Evolutionary conservation across 1,284 basidiomycete genomes (phyloP).

Genomic region (Moesziomyces globuligerus): DNA sequence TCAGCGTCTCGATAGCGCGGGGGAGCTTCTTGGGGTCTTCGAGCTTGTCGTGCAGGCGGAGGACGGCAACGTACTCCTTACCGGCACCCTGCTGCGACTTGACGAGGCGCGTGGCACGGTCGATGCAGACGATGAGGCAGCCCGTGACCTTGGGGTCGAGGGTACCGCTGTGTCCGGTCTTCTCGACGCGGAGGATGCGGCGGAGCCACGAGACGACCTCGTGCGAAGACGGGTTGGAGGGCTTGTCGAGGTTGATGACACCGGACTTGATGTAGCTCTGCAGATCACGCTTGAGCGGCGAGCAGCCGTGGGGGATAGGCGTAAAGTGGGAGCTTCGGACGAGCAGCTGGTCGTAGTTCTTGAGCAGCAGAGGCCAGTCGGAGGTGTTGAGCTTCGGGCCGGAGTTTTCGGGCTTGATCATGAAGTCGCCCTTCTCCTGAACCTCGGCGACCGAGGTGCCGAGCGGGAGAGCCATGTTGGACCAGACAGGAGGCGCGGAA

Average conservation of each 20-base stretch:
- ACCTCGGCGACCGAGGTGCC: conserved; percentile 47
- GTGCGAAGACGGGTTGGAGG: conserved; percentile 99
- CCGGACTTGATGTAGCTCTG: conserved; percentile 93
- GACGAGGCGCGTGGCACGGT: conserved; percentile 98
- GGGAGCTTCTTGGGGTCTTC: conserved; percentile 85
- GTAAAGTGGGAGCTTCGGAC: conserved; percentile 97
- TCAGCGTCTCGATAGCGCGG: conserved; percentile 93
- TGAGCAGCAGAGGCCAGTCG: conserved; percentile 95
- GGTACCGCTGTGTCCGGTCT: conserved; percentile 97
- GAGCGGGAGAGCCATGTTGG: conserved; percentile 47
- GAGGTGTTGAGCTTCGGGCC: conserved; percentile 78
- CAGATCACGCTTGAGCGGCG: conserved; percentile 92
- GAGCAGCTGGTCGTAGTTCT: conserved; percentile 85
- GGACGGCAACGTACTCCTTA: conserved; percentile 98
- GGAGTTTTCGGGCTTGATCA: conserved; percentile 69
- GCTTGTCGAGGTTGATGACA: conserved; percentile 99
- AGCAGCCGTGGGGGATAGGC: conserved; percentile 90
- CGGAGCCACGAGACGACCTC: conserved; percentile 99
- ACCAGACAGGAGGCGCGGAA: neutral
- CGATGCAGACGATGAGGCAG: conserved; percentile 98
- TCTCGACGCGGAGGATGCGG: conserved; percentile 93
- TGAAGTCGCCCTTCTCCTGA: conserved; percentile 65
- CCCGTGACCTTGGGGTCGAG: conserved; percentile 99
- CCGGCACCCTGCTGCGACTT: conserved; percentile 98
- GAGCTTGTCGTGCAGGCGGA: conserved; percentile 87